Conservation (phyloP, 305 asterid genomes). For the Fraxinus floribunda region DNA sequence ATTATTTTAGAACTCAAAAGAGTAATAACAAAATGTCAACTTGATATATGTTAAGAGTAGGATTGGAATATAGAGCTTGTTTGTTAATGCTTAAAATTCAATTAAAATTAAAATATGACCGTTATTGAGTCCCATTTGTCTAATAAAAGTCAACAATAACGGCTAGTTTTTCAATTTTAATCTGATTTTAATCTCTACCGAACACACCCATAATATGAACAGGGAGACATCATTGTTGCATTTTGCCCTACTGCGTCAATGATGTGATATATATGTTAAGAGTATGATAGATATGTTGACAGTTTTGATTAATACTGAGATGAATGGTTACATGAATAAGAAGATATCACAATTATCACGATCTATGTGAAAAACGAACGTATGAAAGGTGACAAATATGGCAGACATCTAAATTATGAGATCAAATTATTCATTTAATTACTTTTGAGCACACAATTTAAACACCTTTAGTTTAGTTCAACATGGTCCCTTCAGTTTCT, state of each 20-base stretch:
- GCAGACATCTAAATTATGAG: background rate
- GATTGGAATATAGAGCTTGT: too few species aligned
- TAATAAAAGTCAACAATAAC: too few species aligned
- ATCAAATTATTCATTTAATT: background rate
- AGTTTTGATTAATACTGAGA: background rate
- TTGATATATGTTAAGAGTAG: background rate
- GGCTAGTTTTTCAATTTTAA: too few species aligned
- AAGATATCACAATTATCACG: background rate
- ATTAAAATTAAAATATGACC: too few species aligned
- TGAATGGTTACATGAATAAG: background rate
- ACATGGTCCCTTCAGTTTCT: background rate
- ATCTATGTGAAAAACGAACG: background rate
- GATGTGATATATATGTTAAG: background rate
- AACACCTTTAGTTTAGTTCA: background rate
- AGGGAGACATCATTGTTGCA: background rate
- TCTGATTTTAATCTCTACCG: too few species aligned
- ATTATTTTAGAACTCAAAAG: too few species aligned
- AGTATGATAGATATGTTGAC: background rate
- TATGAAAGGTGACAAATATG: background rate
- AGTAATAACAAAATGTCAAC: background rate
- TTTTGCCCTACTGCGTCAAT: background rate
- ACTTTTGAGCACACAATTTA: background rate
- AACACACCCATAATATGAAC: too few species aligned
- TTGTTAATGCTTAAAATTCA: too few species aligned
- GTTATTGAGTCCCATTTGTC: too few species aligned